Base-by-base conservation (phyloP, 768 basidiomycete genomes). In the Lentinula sp. region DNA sequence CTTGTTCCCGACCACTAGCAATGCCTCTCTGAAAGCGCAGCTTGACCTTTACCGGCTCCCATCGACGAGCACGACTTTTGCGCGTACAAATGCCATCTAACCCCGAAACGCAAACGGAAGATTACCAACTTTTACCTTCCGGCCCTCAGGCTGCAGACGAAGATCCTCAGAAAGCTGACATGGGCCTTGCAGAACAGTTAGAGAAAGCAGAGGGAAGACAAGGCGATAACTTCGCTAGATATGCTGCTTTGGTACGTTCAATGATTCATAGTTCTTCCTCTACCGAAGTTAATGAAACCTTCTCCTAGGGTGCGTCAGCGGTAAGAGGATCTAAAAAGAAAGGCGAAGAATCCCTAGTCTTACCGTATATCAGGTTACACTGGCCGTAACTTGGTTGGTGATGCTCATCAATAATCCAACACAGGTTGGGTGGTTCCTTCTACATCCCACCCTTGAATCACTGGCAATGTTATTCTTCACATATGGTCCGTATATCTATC, bases 361-460 rank as follows among this genome's bases (percentile, higher is more conserved):
- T 18, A 36, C 28, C 33, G n/a, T 51, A 48, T 35, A 35, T 4
- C 33, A 85, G 84, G 61, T 76, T 32, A 72, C 81, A 51, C 68
- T 72, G 12, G 36, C 71, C 2, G 42, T 77, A 6, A 81, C 82
- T 3, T 86, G 83, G 82, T 62, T 66, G 13, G 69, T 74, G 59
- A 66, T 85, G 48, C 63, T 85, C 42, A 71, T 65, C 64, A 84
- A 77, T 50, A 61, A 79, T 55, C 85, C 85, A 2, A 63, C 63
- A 23, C 63, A 67, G 0, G 67, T 78, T 0, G 83, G 83, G 1
- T 88, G 84, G 85, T 91, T 91, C 69, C 78, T 79, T 0, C 79
- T 82, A 53, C 90, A 91, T 67, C 89, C 89, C 0, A 70, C 81
- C 0, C 70, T 90, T 10, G 86, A 91, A 64, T 81, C 76, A 13